phyloP scores from a whole-genome alignment of 2,329 filamentous ascomycete genomes.

The Neodidymelliopsis sp. region DNA sequence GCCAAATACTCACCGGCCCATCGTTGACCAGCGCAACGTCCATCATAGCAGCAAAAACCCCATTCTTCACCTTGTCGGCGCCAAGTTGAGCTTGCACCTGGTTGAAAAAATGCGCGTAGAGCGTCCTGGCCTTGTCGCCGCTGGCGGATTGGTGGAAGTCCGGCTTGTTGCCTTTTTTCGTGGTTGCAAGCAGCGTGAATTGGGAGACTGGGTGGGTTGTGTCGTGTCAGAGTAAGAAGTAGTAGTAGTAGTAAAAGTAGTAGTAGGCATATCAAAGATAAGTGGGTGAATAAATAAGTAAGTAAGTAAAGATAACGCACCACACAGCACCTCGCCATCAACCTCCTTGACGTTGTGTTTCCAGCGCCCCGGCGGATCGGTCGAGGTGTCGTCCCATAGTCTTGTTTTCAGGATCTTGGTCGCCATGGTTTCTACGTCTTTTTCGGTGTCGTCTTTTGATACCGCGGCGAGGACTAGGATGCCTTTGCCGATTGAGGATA shows the following conservation, averaged over 20 bases:
- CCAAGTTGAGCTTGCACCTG: slow-evolving; percentile 77
- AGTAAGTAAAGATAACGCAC: too few relatives aligned
- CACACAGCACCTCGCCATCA: slow-evolving; percentile 90
- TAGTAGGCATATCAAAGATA: slow-evolving; percentile 1
- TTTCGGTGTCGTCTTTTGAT: slow-evolving; percentile 86
- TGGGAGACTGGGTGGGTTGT: slow-evolving; percentile 75
- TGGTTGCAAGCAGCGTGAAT: slow-evolving; percentile 90
- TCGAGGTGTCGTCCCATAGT: slow-evolving; percentile 85
- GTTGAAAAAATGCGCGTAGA: slow-evolving; percentile 85
- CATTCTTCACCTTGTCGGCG: slow-evolving; percentile 83
- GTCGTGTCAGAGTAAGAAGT: background rate
- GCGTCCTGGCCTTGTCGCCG: slow-evolving; percentile 76
- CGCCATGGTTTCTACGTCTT: slow-evolving; percentile 84
- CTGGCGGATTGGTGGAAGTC: slow-evolving; percentile 90
- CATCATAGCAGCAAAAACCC: slow-evolving; percentile 99
- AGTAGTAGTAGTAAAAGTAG: background rate
- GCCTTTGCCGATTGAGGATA: slow-evolving; percentile 91
- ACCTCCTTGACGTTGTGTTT: slow-evolving; percentile 90
- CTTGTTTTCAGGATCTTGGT: slow-evolving; percentile 88
- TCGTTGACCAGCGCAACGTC: slow-evolving; percentile 93
- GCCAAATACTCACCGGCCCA: slow-evolving; percentile 66
- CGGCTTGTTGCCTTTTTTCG: slow-evolving; percentile 95
- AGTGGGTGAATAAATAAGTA: too few relatives aligned
- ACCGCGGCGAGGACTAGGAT: slow-evolving; percentile 91
- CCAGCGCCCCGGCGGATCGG: slow-evolving; percentile 70